Percentiles rank a stretch among this genome's conserved stretches.
These are phyloP conservation scores for Alternaria triticimaculans DNA, from an alignment of 2,329 filamentous ascomycete species.

Conservation along the genomic window DNA sequence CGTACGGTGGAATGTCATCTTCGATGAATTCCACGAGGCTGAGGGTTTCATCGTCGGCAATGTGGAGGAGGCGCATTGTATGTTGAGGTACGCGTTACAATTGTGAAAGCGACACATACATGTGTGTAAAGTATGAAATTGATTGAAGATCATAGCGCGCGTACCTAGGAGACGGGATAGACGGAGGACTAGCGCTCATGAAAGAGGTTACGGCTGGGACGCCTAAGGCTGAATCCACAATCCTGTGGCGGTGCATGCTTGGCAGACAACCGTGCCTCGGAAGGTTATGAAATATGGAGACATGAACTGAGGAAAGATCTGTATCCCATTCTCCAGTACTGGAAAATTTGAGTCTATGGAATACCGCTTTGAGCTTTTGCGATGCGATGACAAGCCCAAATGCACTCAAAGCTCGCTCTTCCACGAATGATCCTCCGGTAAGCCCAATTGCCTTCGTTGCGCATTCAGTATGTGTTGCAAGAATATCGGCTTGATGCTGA, in stretches of 20 bases:
- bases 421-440: conserved; percentile 18
- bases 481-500: conserved; percentile 27
- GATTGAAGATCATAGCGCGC: too few relatives aligned
- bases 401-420: conserved; percentile 11
- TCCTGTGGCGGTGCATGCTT: background rate
- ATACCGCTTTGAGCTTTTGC: background rate
- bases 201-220: background rate
- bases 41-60: conserved; percentile 8
- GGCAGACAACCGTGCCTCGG: too few relatives aligned
- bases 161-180: background rate
- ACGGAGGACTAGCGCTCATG: background rate
- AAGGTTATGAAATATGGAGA: background rate
- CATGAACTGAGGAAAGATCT: too few relatives aligned
- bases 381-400: background rate
- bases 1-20: conserved; percentile 9
- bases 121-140: too few relatives aligned
- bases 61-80: conserved; percentile 21
- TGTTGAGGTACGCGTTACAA: too few relatives aligned
- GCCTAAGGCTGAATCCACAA: background rate
- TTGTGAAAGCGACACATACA: too few relatives aligned
- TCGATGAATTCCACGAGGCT: conserved; percentile 6
- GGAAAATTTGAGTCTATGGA: background rate
- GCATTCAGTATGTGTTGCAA: conserved; percentile 29
- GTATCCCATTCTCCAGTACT: too few relatives aligned
- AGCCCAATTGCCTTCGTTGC: conserved; percentile 32